These are phyloP conservation scores for Kwoniella pini DNA, from an alignment of 768 basidiomycete species.

Conservation along the genomic window DNA sequence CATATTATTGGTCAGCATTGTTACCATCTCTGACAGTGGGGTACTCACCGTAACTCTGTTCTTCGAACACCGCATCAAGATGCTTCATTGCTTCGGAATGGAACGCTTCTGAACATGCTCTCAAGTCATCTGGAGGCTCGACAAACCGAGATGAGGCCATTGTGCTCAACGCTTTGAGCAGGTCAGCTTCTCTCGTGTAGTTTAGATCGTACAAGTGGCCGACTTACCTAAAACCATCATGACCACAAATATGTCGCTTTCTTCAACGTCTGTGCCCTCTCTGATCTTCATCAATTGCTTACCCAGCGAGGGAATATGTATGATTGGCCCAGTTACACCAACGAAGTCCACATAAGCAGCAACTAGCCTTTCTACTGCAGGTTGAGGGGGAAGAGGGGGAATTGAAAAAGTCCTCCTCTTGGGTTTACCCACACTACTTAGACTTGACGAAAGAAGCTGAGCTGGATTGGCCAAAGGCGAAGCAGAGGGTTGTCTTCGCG, in stretches of 20 bases:
- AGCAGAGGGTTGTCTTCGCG: slow-evolving; percentile 7
- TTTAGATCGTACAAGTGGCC: not conserved
- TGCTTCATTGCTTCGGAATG: slow-evolving; percentile 56
- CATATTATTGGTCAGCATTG: not conserved
- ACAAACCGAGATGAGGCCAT: slow-evolving; percentile 55
- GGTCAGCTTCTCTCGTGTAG: not conserved
- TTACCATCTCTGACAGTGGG: too few species aligned
- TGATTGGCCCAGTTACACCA: slow-evolving; percentile 54
- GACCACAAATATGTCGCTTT: slow-evolving; percentile 55
- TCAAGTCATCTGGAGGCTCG: slow-evolving; percentile 54
- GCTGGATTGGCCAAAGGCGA: slow-evolving; percentile 21
- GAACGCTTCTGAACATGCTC: slow-evolving; percentile 55
- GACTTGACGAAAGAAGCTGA: slow-evolving; percentile 3
- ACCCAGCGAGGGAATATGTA: slow-evolving; percentile 55
- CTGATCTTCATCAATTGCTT: slow-evolving; percentile 50
- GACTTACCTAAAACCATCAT: slow-evolving; percentile 54
- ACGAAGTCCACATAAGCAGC: slow-evolving; percentile 56
- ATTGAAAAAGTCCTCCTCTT: slow-evolving; percentile 41
- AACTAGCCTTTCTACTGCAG: slow-evolving; percentile 54
- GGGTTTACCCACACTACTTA: slow-evolving; percentile 6
- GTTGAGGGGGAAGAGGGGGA: slow-evolving; percentile 53
- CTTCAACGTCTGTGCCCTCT: slow-evolving; percentile 51
- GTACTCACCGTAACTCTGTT: slow-evolving; percentile 48
- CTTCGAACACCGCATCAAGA: slow-evolving; percentile 53
- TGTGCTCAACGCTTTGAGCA: slow-evolving; percentile 48